phyloP scores from a whole-genome alignment of 805 yeast species.

The Barnettozyma sp. region DNA sequence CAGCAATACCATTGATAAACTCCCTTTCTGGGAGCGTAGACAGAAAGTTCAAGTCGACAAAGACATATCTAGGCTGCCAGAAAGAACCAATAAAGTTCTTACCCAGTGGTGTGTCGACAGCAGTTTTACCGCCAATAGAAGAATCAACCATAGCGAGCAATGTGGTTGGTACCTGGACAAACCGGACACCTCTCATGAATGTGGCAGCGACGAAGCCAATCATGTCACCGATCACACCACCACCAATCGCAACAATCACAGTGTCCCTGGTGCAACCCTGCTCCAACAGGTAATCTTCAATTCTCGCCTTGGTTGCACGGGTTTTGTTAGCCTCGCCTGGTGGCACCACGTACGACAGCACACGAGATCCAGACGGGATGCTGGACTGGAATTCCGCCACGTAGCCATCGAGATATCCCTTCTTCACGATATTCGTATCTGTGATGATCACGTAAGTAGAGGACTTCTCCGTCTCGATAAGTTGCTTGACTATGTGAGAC shows the following conservation, averaged over 20 bases:
- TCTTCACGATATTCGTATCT: slow-evolving; percentile 68
- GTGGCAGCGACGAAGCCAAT: slow-evolving; percentile 99
- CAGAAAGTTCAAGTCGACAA: slow-evolving; percentile 82
- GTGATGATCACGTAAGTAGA: slow-evolving; percentile 91
- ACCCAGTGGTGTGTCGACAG: slow-evolving; percentile 93
- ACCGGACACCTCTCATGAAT: slow-evolving; percentile 95
- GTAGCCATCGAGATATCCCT: slow-evolving; percentile 52
- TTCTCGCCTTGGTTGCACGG: slow-evolving; percentile 82
- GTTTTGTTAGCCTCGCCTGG: slow-evolving; percentile 94
- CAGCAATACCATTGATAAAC: slow-evolving; percentile 97
- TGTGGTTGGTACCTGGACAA: slow-evolving; percentile 91
- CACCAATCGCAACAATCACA: slow-evolving; percentile 89
- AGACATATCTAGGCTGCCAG: slow-evolving; percentile 89
- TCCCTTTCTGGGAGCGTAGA: slow-evolving; percentile 88
- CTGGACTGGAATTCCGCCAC: slow-evolving; percentile 34
- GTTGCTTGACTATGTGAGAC: slow-evolving; percentile 63
- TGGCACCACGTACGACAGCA: slow-evolving; percentile 66
- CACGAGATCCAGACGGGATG: slow-evolving; percentile 50
- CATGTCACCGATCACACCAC: slow-evolving; percentile 99
- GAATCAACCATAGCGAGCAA: slow-evolving; percentile 96
- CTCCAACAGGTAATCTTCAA: slow-evolving; percentile 79
- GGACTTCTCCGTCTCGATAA: slow-evolving; percentile 55
- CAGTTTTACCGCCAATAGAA: slow-evolving; percentile 97
- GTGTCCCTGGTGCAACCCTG: slow-evolving; percentile 96
- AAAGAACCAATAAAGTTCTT: slow-evolving; percentile 95